Base-by-base conservation (phyloP, 768 basidiomycete species). In the Russula lepida region DNA sequence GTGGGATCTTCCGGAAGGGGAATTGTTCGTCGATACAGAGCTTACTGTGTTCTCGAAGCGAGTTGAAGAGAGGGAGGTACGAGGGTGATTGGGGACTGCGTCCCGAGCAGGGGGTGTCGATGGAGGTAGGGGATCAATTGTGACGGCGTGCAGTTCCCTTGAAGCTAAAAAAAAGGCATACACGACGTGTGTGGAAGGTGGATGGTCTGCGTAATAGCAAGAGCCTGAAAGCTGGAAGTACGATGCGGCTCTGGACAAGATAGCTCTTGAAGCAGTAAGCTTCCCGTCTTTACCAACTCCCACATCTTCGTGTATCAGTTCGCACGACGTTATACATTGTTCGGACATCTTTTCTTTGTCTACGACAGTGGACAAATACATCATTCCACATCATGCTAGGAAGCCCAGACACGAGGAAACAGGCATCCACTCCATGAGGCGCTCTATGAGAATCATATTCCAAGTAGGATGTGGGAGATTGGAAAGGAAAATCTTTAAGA, bases 61-160 rank as follows among this genome's bases (percentile, higher is more conserved):
- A 32, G 62, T 47, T 48, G 62, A 63, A 54, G 62, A 63, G 62
- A 33, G 55, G 54, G 56, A 32, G 33, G 35, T 56, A 43, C 57
- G 65, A 49, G 46, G 64, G 27, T 57, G 56, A 64, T 53, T 57
- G 30, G 65, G 65, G 65, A 66, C 65, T 48, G 43, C 28, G 65
- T 66, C 65, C 65, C 65, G 65, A 58, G 65, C 30, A 57, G 65
- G 59, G 63, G 65, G 56, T 58, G 65, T 64, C 56, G 65, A 64
- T 64, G 65, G 53, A 61, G 55, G 65, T 66, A 64, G 59, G 46
- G 65, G 63, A 66, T 66, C 65, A 66, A 66, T 66, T 49, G 63
- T 66, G 65, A 65, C 63, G 60, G 60, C 65, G 65, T 66, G 65
- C 65, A 44, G 51, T 28, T 61, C 59, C 44, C 51, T 65, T 49